Conservation (phyloP, 2,329 filamentous ascomycete genomes). For the Parastagonospora nodorum region DNA sequence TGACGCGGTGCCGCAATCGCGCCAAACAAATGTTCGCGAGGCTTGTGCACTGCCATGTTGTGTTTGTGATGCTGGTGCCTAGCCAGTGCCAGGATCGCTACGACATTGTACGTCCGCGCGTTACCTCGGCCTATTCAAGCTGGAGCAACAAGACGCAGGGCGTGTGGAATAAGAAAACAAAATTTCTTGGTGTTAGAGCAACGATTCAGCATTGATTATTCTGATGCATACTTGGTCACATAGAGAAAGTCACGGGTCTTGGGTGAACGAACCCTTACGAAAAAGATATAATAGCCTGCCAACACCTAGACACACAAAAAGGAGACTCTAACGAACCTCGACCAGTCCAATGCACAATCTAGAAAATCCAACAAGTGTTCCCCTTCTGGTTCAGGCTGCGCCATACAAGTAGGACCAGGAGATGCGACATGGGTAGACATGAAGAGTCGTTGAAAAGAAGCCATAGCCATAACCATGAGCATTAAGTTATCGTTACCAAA, state of each 20-base stretch:
- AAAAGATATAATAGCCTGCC: slow-evolving; percentile 26
- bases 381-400: slow-evolving; percentile 28
- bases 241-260: no score
- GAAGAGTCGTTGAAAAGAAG: slow-evolving; percentile 20
- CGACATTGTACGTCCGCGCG: slow-evolving; percentile 12
- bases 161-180: background rate
- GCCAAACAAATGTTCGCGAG: background rate
- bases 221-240: no score
- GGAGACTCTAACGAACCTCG: slow-evolving; percentile 19
- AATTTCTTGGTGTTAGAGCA: no score
- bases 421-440: slow-evolving; percentile 27
- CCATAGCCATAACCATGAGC: slow-evolving; percentile 34
- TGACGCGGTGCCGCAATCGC: background rate
- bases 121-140: background rate
- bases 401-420: slow-evolving; percentile 32
- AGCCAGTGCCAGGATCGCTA: slow-evolving; percentile 5
- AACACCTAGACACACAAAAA: slow-evolving; percentile 29
- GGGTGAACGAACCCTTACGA: background rate
- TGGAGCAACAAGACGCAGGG: background rate
- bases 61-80: slow-evolving; percentile 10
- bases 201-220: no score
- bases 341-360: slow-evolving; percentile 36
- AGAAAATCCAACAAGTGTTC: slow-evolving; percentile 38
- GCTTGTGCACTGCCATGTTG: slow-evolving; percentile 12
- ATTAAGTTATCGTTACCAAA: slow-evolving; percentile 33